Conservation (phyloP, 2,329 filamentous ascomycete species). For the Penicillium psychrosexuale region DNA sequence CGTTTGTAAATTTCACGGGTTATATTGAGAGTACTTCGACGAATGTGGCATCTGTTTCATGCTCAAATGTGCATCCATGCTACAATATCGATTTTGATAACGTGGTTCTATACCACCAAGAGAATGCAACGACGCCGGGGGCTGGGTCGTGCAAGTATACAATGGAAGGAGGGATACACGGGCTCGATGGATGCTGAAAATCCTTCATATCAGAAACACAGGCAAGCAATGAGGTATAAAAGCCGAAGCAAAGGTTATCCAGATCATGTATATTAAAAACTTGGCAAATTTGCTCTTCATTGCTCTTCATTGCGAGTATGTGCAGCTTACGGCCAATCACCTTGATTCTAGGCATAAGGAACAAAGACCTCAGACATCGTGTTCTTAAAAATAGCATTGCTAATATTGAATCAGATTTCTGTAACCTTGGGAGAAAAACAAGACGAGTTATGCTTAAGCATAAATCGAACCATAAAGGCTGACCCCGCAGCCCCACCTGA, state of each 20-base stretch:
- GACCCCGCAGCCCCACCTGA: neutral
- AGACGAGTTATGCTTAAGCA: neutral
- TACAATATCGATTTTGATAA: conserved; percentile 50
- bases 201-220: too few relatives aligned
- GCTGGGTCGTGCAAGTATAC: conserved; percentile 39
- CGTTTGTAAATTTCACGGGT: conserved; percentile 53
- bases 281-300: too few relatives aligned
- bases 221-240: too few relatives aligned
- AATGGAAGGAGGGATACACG: conserved; percentile 39
- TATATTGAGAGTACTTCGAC: conserved; percentile 37
- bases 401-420: neutral
- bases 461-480: neutral
- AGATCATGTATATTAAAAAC: too few relatives aligned
- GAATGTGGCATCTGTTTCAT: conserved; percentile 37
- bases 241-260: too few relatives aligned
- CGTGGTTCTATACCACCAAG: conserved; percentile 32
- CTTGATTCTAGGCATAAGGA: too few relatives aligned
- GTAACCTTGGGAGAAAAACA: neutral
- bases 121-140: conserved; percentile 34
- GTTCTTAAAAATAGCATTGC: too few relatives aligned
- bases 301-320: too few relatives aligned
- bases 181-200: conserved; percentile 16
- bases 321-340: too few relatives aligned
- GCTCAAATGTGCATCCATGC: conserved; percentile 50
- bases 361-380: too few relatives aligned